Evolutionary conservation across 2,329 filamentous ascomycete genomes (phyloP).

Genomic region (Xylariales sp.): DNA sequence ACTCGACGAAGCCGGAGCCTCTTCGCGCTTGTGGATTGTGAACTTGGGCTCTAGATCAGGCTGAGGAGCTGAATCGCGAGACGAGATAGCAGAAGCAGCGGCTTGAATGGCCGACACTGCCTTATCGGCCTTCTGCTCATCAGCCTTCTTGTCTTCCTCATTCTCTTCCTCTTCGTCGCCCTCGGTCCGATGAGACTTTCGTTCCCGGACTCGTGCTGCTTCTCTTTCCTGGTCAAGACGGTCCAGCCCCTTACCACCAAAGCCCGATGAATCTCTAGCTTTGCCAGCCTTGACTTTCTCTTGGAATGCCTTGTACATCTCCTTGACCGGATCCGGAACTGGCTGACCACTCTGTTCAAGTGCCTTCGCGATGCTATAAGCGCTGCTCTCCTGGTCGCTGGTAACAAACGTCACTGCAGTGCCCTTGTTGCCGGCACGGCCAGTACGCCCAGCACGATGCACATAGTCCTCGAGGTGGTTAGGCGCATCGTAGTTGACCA

Average conservation of each 20-base stretch:
- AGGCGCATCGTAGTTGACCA: constrained; percentile 92
- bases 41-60: constrained; percentile 52
- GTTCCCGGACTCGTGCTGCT: constrained; percentile 77
- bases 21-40: constrained; percentile 67
- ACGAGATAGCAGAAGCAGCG: constrained; percentile 52
- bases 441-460: constrained; percentile 88
- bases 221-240: constrained; percentile 88
- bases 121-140: constrained; percentile 66
- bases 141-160: constrained; percentile 65
- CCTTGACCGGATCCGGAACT: constrained; percentile 64
- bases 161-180: constrained; percentile 72
- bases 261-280: constrained; percentile 83
- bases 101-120: constrained; percentile 62
- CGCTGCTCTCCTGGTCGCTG: constrained; percentile 85
- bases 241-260: constrained; percentile 92
- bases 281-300: constrained; percentile 92
- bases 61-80: constrained; percentile 41
- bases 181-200: constrained; percentile 84
- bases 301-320: constrained; percentile 68
- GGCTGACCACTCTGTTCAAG: constrained; percentile 86
- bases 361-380: constrained; percentile 83
- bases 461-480: constrained; percentile 97
- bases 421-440: constrained; percentile 88
- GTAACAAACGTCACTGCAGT: constrained; percentile 94
- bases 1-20: constrained; percentile 39